Conservation (phyloP, 192 early-diverging fungal species). For the Coemansia biformis region DNA sequence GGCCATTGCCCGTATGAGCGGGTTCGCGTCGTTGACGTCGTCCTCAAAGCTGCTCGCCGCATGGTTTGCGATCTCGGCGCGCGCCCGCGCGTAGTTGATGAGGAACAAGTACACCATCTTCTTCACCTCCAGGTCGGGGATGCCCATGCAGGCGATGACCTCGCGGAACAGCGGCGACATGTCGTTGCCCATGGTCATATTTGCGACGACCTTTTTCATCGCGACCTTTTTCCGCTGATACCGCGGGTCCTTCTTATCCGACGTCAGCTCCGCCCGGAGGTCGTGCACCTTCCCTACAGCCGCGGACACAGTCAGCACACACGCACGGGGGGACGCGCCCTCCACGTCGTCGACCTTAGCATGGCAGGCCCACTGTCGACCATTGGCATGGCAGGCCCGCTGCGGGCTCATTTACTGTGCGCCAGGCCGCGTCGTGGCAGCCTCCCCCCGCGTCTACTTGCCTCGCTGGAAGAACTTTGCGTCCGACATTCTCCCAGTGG, state of each 20-base stretch:
- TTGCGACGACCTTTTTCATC: conserved; percentile 94
- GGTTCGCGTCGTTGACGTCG: conserved; percentile 92
- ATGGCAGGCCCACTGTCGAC: no score
- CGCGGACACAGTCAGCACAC: no score
- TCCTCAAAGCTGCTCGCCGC: conserved; percentile 98
- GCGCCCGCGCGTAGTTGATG: conserved; percentile 96
- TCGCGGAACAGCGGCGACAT: conserved; percentile 92
- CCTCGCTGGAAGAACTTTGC: conserved; percentile 77
- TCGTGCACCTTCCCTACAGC: conserved; percentile 82
- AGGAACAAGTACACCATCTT: conserved; percentile 97
- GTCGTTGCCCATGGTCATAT: conserved; percentile 99
- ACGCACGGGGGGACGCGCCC: no score
- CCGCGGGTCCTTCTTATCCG: conserved; percentile 79
- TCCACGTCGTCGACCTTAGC: no score
- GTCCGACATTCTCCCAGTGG: conserved; percentile 64
- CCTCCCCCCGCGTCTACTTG: no score
- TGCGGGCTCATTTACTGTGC: no score
- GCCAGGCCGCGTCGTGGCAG: no score
- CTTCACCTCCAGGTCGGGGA: conserved; percentile 93
- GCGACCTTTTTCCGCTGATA: conserved; percentile 76
- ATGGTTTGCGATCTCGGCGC: conserved; percentile 93
- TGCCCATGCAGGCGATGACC: conserved; percentile 86
- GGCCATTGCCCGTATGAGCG: conserved; percentile 89
- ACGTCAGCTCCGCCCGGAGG: conserved; percentile 76
- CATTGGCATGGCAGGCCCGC: no score